Percentiles rank a stretch among this genome's conserved stretches.
phyloP scores from a whole-genome alignment of 2,329 filamentous ascomycete species.

The Ophiostoma sp. region DNA sequence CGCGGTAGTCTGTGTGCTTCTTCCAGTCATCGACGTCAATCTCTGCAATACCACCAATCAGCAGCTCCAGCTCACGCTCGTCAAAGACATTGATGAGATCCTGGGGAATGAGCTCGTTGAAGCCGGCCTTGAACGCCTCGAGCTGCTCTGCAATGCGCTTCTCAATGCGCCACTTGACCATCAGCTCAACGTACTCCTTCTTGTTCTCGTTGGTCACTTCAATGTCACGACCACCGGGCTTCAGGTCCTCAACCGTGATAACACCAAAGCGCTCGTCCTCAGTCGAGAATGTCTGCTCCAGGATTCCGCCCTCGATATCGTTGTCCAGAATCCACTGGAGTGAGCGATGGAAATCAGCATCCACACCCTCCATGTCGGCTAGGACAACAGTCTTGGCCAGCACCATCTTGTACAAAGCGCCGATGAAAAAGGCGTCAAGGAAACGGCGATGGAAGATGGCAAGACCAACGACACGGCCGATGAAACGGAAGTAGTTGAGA shows the following conservation, averaged over 20 bases:
- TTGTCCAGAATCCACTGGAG: slow-evolving; percentile 98
- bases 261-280: slow-evolving; percentile 97
- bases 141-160: slow-evolving; percentile 98
- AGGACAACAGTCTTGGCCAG: slow-evolving; percentile 85
- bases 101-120: slow-evolving; percentile 93
- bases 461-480: slow-evolving; percentile 90
- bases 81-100: slow-evolving; percentile 98
- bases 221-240: slow-evolving; percentile 82
- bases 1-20: slow-evolving; percentile 98
- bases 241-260: slow-evolving; percentile 87
- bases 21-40: slow-evolving; percentile 99
- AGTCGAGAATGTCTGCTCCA: slow-evolving; percentile 94
- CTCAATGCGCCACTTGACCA: slow-evolving; percentile 98
- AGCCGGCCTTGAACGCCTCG: slow-evolving; percentile 93
- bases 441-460: slow-evolving; percentile 98
- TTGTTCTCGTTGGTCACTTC: slow-evolving; percentile 99
- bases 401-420: slow-evolving; percentile 99
- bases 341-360: slow-evolving; percentile 94
- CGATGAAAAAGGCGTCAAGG: slow-evolving; percentile 98
- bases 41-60: slow-evolving; percentile 98
- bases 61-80: slow-evolving; percentile 89
- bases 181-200: slow-evolving; percentile 95
- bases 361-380: slow-evolving; percentile 97
- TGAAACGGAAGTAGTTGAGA: slow-evolving; percentile 99
- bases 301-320: slow-evolving; percentile 82